These are phyloP conservation scores for Firmiana major DNA, from an alignment of 345 rosid genomes.

Conservation along the genomic window DNA sequence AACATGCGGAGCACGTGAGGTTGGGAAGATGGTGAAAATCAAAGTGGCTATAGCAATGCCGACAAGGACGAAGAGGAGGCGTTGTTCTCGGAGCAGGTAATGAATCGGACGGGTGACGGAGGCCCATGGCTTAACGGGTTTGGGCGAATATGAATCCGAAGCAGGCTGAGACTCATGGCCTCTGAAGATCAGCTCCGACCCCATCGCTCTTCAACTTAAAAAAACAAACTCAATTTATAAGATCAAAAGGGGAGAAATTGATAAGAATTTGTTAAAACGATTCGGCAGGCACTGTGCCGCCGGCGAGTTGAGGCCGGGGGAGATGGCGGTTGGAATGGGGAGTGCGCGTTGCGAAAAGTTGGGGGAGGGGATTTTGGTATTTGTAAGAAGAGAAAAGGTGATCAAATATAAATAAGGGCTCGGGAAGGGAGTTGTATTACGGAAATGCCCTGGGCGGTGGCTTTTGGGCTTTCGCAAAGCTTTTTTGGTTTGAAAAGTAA, in stretches of 20 bases:
- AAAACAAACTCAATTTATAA: background rate
- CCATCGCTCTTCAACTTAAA: constrained; percentile 35
- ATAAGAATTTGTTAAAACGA: background rate
- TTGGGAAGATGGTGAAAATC: constrained; percentile 55
- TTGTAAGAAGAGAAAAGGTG: background rate
- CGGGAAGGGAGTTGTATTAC: constrained; percentile 10
- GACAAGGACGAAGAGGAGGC: constrained; percentile 74
- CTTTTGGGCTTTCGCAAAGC: background rate
- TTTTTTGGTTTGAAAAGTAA: constrained; percentile 15
- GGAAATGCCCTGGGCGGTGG: constrained; percentile 12
- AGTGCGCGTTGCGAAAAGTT: background rate
- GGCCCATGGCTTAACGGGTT: constrained; percentile 73
- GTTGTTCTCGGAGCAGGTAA: constrained; percentile 86
- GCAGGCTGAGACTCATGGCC: constrained; percentile 63
- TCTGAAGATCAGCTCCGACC: constrained; percentile 74
- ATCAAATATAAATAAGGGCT: constrained; percentile 16
- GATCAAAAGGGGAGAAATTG: background rate
- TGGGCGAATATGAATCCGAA: constrained; percentile 59
- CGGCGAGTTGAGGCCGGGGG: background rate
- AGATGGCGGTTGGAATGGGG: background rate
- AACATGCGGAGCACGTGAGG: constrained; percentile 18
- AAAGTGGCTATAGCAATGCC: constrained; percentile 87
- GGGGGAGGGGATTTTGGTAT: background rate
- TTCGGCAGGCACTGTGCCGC: constrained; percentile 6
- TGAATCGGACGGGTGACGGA: constrained; percentile 55